Evolutionary conservation across 768 basidiomycete species (phyloP), one percentile per base, ranked within the genome.

Genomic region (Cytidiella melzeri): DNA sequence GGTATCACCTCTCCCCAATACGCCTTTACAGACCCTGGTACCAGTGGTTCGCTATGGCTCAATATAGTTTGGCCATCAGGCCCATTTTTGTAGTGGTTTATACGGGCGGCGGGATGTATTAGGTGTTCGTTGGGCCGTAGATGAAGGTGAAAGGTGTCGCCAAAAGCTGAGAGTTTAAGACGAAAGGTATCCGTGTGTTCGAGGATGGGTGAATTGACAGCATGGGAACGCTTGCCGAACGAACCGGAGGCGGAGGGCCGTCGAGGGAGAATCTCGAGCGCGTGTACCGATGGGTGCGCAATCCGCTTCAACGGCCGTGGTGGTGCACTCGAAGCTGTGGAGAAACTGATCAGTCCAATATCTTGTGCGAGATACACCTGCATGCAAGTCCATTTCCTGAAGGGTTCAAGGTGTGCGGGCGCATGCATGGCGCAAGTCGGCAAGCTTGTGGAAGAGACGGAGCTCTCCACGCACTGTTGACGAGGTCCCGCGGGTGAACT

Each of bases 1-100:
- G 76, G 70, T 45, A 92, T 71, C 36, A 92, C 88, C 53, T 88
- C 84, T 10, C 89, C 89, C 66, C 74, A 73, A 64, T 85, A 92
- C 15, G 81, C 83, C 58, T 73, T 76, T 43, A 88, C 79, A 21
- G 73, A 69, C 53, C 83, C 76, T 7, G 77, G 76, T 13, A 80
- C 65, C n/a, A 90, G 69, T 26, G 85, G 83, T 43, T 75, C 73
- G 1, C 79, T 77, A 56, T 73, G 75, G 3, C 75, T 66, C 26
- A 81, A 57, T 18, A 75, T 69, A 24, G 76, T 67, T 36, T 64
- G 60, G 25, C 85, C 84, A 40, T 78, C 72, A 13, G 77, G 60
- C 6, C 63, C 63, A 19, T 69, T 72, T n/a, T 70, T 67, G 62
- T 80, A 81, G 66, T 84, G 83, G 45, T 76, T 79, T 49, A 90